These are phyloP conservation scores for Hypholoma fasciculare DNA, from an alignment of 768 basidiomycete genomes.

Conservation along the genomic window DNA sequence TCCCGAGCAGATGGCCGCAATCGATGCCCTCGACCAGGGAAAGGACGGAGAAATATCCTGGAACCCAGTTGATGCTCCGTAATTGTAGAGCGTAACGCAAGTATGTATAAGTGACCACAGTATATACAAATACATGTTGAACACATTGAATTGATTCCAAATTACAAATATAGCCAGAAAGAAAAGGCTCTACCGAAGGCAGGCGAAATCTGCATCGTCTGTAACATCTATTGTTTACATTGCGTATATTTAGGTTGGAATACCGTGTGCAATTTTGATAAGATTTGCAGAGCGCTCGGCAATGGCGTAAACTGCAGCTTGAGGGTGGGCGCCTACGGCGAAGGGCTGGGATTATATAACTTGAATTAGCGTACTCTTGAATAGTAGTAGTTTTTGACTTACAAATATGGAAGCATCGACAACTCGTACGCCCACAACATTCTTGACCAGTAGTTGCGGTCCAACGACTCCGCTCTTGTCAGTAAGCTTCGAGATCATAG, in stretches of 20 bases:
- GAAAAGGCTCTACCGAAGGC: too few relatives aligned
- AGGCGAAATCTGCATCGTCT: not conserved
- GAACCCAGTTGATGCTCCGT: conserved; percentile 68
- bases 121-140: too few relatives aligned
- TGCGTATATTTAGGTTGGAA: not conserved
- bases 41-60: conserved; percentile 71
- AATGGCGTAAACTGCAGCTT: conserved; percentile 15
- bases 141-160: too few relatives aligned
- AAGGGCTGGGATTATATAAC: conserved; percentile 6
- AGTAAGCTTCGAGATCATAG: conserved; percentile 23
- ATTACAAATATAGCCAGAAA: too few relatives aligned
- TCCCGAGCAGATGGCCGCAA: conserved; percentile 57
- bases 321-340: conserved; percentile 16
- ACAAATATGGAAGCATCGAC: conserved; percentile 35
- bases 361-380: not conserved
- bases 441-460: conserved; percentile 30
- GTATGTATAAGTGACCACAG: too few relatives aligned
- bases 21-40: conserved; percentile 75
- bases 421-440: conserved; percentile 27
- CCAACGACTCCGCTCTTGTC: conserved; percentile 29
- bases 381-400: conserved; percentile 4
- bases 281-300: conserved; percentile 16
- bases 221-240: not conserved
- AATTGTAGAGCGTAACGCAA: too few relatives aligned
- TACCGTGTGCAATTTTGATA: conserved; percentile 11